phyloP scores from a whole-genome alignment of 2,329 filamentous ascomycete species.

The Fusarium xyrophilum region DNA sequence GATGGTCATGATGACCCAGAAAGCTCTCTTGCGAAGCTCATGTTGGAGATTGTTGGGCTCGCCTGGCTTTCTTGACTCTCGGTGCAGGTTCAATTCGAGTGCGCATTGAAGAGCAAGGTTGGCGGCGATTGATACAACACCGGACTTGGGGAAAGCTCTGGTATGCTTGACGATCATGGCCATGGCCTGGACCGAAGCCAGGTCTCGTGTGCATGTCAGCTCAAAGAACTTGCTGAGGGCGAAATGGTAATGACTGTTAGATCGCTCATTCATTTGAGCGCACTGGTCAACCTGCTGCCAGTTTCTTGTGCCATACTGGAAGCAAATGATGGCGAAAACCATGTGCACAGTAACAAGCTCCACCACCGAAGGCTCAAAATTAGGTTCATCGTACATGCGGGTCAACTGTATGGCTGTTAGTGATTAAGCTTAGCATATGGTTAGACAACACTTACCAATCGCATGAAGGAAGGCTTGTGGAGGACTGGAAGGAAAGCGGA shows the following conservation, averaged over 20 bases:
- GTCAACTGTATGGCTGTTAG: slow-evolving; percentile 54
- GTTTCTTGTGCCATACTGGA: slow-evolving; percentile 78
- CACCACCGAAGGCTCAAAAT: slow-evolving; percentile 66
- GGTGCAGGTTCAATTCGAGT: slow-evolving; percentile 77
- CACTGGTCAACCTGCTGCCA: slow-evolving; percentile 61
- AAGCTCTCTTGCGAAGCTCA: slow-evolving; percentile 78
- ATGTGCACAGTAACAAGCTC: slow-evolving; percentile 78
- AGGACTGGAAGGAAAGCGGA: slow-evolving; percentile 76
- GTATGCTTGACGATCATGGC: slow-evolving; percentile 75
- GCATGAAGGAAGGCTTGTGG: slow-evolving; percentile 77
- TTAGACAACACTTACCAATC: slow-evolving; percentile 59
- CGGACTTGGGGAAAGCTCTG: slow-evolving; percentile 80
- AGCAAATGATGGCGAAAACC: slow-evolving; percentile 79
- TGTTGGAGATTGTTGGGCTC: slow-evolving; percentile 66
- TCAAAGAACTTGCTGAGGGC: slow-evolving; percentile 72
- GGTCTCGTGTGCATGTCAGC: slow-evolving; percentile 65
- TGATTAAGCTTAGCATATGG: not conserved
- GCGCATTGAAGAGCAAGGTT: slow-evolving; percentile 71
- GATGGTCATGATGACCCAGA: slow-evolving; percentile 74
- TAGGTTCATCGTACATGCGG: slow-evolving; percentile 73
- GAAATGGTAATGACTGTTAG: slow-evolving; percentile 81
- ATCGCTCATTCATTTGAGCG: slow-evolving; percentile 65
- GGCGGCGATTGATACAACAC: slow-evolving; percentile 73
- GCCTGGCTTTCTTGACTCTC: slow-evolving; percentile 63
- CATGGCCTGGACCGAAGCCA: slow-evolving; percentile 76